Evolutionary conservation across 495 filamentous ascomycete genomes (phyloP).

Genomic region (Penicillium steckii): DNA sequence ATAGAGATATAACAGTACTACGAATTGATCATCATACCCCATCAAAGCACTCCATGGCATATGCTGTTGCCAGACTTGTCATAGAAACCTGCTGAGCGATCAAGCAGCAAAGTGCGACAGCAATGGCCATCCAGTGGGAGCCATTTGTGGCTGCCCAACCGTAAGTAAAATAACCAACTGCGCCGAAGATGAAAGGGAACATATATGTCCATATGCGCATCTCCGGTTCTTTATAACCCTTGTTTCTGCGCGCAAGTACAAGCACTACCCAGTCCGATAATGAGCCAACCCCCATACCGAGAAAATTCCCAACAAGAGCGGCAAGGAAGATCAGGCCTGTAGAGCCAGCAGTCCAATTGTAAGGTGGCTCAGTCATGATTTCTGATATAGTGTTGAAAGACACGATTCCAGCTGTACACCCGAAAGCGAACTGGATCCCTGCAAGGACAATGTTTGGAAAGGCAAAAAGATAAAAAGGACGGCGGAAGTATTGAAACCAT

Average conservation of each 20-base stretch:
- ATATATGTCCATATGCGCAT: constrained; percentile 31
- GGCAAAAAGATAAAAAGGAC: constrained; percentile 33
- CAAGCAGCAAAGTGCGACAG: constrained; percentile 32
- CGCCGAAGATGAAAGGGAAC: constrained; percentile 26
- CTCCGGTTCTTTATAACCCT: constrained; percentile 36
- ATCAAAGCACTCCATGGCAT: constrained; percentile 41
- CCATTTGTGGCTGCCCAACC: constrained; percentile 33
- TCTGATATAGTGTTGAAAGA: constrained; percentile 36
- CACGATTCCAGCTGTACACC: constrained; percentile 33
- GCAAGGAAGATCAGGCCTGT: constrained; percentile 29
- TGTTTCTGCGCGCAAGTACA: constrained; percentile 29
- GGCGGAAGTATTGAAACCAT: constrained; percentile 35
- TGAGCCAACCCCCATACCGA: constrained; percentile 33
- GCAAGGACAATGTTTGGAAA: constrained; percentile 36
- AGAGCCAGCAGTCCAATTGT: constrained; percentile 30
- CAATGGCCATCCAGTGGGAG: constrained; percentile 33
- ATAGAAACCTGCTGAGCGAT: constrained; percentile 39
- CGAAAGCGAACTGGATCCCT: constrained; percentile 34
- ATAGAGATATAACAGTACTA: no score
- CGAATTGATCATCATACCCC: no score
- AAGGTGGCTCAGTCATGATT: constrained; percentile 33
- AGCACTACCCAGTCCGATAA: constrained; percentile 29
- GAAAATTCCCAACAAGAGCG: constrained; percentile 28
- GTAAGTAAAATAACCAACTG: constrained; percentile 33
- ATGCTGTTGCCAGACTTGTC: constrained; percentile 37